Percentiles rank a stretch among this genome's conserved stretches.
Evolutionary conservation across 495 filamentous ascomycete genomes (phyloP).

Genomic region (Pseudomonodictys pantanalensis): DNA sequence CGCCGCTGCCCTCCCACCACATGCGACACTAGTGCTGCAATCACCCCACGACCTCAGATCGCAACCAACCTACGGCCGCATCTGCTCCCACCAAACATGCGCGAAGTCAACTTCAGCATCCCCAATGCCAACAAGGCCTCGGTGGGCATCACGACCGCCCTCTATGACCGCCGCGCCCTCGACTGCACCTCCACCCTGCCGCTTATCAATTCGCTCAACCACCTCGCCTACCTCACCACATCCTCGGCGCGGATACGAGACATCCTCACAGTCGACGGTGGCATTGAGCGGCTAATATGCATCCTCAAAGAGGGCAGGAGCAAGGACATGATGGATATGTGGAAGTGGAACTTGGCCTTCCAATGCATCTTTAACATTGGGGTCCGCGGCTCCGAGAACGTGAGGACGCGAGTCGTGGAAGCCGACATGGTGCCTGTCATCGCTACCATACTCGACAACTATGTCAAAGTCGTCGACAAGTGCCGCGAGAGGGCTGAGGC

Average conservation of each 20-base stretch:
- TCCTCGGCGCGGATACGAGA: slow-evolving; percentile 97
- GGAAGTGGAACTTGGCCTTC: slow-evolving; percentile 99
- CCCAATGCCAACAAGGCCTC: slow-evolving; percentile 99
- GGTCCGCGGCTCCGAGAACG: slow-evolving; percentile 88
- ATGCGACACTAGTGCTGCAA: slow-evolving; percentile 30
- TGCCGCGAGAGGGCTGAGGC: slow-evolving; percentile 77
- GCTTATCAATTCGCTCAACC: slow-evolving; percentile 96
- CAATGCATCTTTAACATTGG: slow-evolving; percentile 99
- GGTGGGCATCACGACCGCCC: slow-evolving; percentile 95
- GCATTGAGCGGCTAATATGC: slow-evolving; percentile 91
- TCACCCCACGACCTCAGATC: slow-evolving; percentile 11
- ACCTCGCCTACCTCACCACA: slow-evolving; percentile 95
- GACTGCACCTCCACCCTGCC: slow-evolving; percentile 97
- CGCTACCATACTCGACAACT: slow-evolving; percentile 98
- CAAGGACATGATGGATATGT: slow-evolving; percentile 99
- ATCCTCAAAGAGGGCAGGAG: slow-evolving; percentile 95
- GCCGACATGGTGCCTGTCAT: slow-evolving; percentile 99
- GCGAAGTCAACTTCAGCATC: slow-evolving; percentile 99
- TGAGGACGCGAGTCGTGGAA: slow-evolving; percentile 92
- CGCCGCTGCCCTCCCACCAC: slow-evolving; percentile 19
- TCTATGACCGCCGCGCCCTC: slow-evolving; percentile 94
- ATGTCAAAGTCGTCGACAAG: slow-evolving; percentile 92
- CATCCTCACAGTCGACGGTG: slow-evolving; percentile 96
- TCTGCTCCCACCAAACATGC: slow-evolving; percentile 58
- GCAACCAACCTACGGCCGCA: not conserved